phyloP scores from a whole-genome alignment of 345 rosid genomes.

The Lenwebbia sp. region DNA sequence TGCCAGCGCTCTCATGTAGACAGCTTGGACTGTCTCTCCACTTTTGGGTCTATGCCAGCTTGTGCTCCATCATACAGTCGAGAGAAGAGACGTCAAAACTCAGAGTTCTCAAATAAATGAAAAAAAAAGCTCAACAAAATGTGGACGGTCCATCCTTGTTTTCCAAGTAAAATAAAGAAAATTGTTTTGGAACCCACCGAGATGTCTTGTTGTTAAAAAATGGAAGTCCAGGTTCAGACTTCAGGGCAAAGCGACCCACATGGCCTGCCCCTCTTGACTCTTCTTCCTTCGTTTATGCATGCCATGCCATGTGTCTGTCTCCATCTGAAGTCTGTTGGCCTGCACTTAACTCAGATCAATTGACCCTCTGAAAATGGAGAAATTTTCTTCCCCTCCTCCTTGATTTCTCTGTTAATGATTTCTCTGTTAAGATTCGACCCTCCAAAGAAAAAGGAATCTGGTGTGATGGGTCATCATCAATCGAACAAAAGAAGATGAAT shows the following conservation, averaged over 20 bases:
- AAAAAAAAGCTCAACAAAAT: neutral
- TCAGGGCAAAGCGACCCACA: neutral
- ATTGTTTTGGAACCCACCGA: neutral
- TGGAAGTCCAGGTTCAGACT: neutral
- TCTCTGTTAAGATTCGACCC: neutral
- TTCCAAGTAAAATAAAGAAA: neutral
- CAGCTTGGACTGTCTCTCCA: neutral
- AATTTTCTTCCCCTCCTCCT: neutral
- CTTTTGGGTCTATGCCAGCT: neutral
- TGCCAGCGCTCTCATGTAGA: neutral
- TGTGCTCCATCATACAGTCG: neutral
- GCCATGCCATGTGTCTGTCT: neutral
- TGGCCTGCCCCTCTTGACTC: neutral
- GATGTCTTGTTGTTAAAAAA: neutral
- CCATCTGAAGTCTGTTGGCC: neutral
- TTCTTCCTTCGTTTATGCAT: neutral
- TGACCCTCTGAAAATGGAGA: neutral
- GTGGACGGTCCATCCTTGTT: neutral
- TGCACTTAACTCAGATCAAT: neutral
- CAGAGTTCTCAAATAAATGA: neutral
- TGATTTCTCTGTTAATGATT: neutral
- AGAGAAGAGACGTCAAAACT: neutral
- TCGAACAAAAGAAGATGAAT: neutral
- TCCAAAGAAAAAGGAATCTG: neutral
- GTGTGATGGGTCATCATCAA: neutral